These are phyloP conservation scores for Trichoderma harzianum DNA, from an alignment of 2,329 filamentous ascomycete species.

Conservation along the genomic window DNA sequence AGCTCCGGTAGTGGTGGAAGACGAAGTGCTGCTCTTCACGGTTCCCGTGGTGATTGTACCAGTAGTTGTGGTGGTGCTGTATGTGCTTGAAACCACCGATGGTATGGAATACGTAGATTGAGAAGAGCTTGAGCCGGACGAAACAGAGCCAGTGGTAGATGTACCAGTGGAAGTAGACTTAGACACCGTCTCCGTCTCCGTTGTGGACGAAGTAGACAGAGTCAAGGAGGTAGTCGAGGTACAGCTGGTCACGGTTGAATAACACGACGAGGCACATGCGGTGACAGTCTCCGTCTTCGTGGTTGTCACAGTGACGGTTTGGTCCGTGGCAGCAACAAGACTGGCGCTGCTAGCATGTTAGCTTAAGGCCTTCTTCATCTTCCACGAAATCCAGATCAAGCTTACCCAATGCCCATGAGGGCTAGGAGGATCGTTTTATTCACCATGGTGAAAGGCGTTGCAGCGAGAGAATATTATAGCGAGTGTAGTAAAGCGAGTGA, in stretches of 20 bases:
- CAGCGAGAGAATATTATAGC: neutral
- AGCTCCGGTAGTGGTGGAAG: neutral
- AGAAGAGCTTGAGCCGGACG: neutral
- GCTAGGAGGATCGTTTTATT: slow-evolving; percentile 23
- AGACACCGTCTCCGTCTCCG: neutral
- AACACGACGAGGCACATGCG: slow-evolving; percentile 29
- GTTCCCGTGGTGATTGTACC: neutral
- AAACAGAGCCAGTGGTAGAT: neutral
- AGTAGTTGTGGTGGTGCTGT: neutral
- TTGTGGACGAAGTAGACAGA: neutral
- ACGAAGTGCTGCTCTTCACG: neutral
- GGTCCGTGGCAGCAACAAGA: slow-evolving; percentile 25
- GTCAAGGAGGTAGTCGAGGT: neutral
- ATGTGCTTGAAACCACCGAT: neutral
- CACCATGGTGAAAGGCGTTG: slow-evolving; percentile 21
- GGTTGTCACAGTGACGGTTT: slow-evolving; percentile 32
- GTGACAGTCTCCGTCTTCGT: slow-evolving; percentile 34
- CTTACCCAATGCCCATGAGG: slow-evolving; percentile 31
- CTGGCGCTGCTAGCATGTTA: slow-evolving; percentile 22
- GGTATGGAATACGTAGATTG: neutral
- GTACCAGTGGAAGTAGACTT: neutral
- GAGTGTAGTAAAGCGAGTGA: neutral
- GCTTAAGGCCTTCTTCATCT: neutral
- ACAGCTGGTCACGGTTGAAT: slow-evolving; percentile 15
- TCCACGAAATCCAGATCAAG: accelerated